Evolutionary conservation across 2,329 filamentous ascomycete genomes (phyloP).

Genomic region (Dothistroma septosporum): DNA sequence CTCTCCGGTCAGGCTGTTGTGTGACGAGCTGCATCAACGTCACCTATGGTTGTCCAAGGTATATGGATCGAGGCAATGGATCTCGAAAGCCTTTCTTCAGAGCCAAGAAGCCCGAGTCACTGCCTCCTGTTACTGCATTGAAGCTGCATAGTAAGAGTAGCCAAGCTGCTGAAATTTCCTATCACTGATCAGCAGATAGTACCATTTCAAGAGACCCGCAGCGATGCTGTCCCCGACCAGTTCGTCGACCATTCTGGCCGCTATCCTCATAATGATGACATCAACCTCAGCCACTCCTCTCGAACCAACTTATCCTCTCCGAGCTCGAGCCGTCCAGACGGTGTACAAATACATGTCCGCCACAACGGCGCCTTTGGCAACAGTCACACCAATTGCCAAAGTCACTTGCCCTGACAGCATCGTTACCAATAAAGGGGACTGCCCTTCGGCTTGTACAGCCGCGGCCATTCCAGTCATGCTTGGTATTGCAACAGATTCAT

Average conservation of each 20-base stretch:
- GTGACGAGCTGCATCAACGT: neutral
- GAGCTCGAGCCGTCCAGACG: conserved; percentile 1
- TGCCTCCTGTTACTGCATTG: neutral
- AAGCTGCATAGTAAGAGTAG: neutral
- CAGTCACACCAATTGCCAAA: neutral
- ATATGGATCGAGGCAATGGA: neutral
- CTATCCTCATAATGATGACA: neutral
- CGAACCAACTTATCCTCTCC: neutral
- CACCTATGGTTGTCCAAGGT: neutral
- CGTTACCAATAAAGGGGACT: conserved; percentile 7
- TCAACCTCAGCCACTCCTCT: neutral
- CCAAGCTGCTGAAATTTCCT: neutral
- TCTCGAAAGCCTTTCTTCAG: neutral
- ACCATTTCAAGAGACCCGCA: neutral
- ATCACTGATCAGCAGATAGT: neutral
- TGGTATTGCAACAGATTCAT: conserved; percentile 13
- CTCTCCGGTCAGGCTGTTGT: neutral
- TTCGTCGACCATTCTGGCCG: neutral
- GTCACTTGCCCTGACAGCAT: conserved; percentile 4
- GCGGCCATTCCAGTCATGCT: conserved; percentile 10
- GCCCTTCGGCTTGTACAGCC: conserved; percentile 14
- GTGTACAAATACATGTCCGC: conserved; percentile 9
- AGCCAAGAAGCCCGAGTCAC: neutral
- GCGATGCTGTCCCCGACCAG: neutral
- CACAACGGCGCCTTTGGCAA: neutral